Evolutionary conservation across 306 rosid species (phyloP).

Genomic region (Canavalia gladiata): DNA sequence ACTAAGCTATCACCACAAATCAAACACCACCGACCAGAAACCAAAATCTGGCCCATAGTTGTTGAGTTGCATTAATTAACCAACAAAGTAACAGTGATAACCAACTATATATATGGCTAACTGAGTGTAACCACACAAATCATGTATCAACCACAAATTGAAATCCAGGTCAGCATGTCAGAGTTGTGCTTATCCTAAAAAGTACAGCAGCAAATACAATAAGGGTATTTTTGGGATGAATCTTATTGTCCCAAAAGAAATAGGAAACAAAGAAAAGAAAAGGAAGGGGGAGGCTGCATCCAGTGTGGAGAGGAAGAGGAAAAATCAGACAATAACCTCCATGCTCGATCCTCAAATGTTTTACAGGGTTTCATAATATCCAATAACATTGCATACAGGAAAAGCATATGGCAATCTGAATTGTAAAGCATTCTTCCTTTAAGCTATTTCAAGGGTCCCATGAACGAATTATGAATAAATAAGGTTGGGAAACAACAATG

Average conservation of each 20-base stretch:
- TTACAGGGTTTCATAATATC: constrained; percentile 24
- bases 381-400: constrained; percentile 17
- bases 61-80: constrained; percentile 31
- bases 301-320: constrained; percentile 1
- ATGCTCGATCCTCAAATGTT: constrained; percentile 31
- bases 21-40: constrained; percentile 57
- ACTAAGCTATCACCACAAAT: constrained; percentile 82
- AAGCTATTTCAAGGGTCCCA: constrained; percentile 4
- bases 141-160: constrained; percentile 42
- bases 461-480: constrained; percentile 33
- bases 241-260: constrained; percentile 32
- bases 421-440: constrained; percentile 3
- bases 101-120: constrained; percentile 6
- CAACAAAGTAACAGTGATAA: constrained; percentile 35
- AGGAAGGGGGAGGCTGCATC: constrained; percentile 19
- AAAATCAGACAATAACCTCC: constrained; percentile 19
- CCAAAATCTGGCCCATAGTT: constrained; percentile 36
- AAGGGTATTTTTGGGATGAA: constrained; percentile 13
- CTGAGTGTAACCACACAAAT: constrained; percentile 46
- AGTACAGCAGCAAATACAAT: background rate
- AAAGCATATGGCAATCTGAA: constrained; percentile 12
- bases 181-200: background rate
- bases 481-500: constrained; percentile 26
- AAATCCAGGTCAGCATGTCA: constrained; percentile 43
- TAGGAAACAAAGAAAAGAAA: background rate